phyloP scores from a whole-genome alignment of 164 flowering plant species.

The Vitis cinerea region DNA sequence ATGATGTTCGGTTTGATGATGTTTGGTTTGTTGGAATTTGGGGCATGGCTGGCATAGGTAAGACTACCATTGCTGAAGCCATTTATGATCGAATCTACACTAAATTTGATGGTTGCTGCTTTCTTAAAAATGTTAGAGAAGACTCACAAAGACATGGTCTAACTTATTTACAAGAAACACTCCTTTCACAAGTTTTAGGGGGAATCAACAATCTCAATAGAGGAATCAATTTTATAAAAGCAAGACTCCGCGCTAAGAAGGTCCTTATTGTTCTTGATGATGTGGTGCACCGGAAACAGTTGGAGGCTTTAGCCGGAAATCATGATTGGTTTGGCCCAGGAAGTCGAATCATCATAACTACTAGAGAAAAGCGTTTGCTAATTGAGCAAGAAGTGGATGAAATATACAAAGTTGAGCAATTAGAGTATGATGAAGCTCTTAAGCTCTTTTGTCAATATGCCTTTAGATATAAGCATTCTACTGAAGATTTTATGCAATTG shows the following conservation, averaged over 20 bases:
- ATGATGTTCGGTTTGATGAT: too few species aligned
- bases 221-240: too few species aligned
- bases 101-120: too few species aligned
- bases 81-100: too few species aligned
- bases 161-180: too few species aligned
- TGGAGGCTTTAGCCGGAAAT: not conserved
- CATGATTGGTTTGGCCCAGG: not conserved
- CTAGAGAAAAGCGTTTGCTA: constrained; percentile 1
- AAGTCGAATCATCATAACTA: constrained; percentile 11
- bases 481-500: not conserved
- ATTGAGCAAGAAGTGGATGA: not conserved
- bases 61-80: too few species aligned
- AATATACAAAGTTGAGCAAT: not conserved
- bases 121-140: too few species aligned
- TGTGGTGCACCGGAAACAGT: not conserved
- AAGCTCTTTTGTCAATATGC: constrained; percentile 5
- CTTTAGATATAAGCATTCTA: not conserved
- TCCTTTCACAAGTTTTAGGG: too few species aligned
- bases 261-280: constrained; percentile 4
- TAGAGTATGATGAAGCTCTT: not conserved
- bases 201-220: too few species aligned
- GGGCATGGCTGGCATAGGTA: too few species aligned
- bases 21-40: too few species aligned
- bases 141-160: too few species aligned
- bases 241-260: not conserved